Evolutionary conservation across 306 rosid species (phyloP).

Genomic region (Ormosia emarginata): DNA sequence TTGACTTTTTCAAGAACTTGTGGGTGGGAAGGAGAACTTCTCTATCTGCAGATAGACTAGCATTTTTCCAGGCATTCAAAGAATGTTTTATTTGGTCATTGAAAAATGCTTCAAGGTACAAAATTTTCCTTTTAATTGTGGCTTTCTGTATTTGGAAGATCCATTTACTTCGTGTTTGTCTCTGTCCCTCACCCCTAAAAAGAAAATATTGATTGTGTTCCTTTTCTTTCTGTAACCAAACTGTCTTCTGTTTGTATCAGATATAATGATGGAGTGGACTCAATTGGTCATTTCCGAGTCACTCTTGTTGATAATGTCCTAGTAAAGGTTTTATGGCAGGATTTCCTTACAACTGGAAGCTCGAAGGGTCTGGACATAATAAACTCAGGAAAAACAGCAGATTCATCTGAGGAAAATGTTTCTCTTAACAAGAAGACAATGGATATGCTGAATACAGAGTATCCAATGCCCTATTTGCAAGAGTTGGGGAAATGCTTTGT

Average conservation of each 20-base stretch:
- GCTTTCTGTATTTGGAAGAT: neutral
- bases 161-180: neutral
- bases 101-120: conserved; percentile 75
- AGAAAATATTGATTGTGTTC: neutral
- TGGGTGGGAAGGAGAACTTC: conserved; percentile 75
- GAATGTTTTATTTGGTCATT: conserved; percentile 90
- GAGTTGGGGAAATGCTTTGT: conserved; percentile 76
- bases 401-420: conserved; percentile 36
- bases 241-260: conserved; percentile 45
- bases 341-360: conserved; percentile 44
- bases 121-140: conserved; percentile 17
- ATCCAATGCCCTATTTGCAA: conserved; percentile 59
- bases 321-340: conserved; percentile 73
- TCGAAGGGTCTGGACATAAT: conserved; percentile 42
- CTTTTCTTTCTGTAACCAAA: conserved; percentile 20
- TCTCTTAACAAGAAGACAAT: conserved; percentile 36
- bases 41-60: conserved; percentile 53
- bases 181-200: neutral
- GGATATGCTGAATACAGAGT: conserved; percentile 35
- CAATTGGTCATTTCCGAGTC: conserved; percentile 46
- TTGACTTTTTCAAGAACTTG: conserved; percentile 69
- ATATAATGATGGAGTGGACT: conserved; percentile 54
- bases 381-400: conserved; percentile 34
- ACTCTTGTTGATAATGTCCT: conserved; percentile 58
- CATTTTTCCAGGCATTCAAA: conserved; percentile 73